phyloP scores from a whole-genome alignment of 495 filamentous ascomycete species.

The Astrothelium macrocarpum region DNA sequence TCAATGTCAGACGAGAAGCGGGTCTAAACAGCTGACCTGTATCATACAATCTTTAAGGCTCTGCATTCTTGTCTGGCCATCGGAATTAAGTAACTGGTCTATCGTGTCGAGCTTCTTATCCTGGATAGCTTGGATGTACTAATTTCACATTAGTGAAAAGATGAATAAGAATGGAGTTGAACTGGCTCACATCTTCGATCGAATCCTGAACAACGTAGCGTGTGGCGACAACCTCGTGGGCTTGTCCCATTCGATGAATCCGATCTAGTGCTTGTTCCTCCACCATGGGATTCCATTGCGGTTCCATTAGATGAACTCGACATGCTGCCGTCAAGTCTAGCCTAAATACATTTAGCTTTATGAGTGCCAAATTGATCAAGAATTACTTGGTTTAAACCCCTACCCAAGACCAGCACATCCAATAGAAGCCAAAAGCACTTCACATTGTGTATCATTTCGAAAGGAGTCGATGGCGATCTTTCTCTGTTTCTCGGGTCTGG shows the following conservation, averaged over 20 bases:
- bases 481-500: slow-evolving; percentile 15
- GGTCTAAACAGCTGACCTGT: neutral
- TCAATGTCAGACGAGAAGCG: neutral
- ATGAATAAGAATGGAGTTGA: too few relatives aligned
- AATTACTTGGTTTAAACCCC: neutral
- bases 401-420: slow-evolving; percentile 2
- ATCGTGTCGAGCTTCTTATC: slow-evolving; percentile 55
- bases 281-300: slow-evolving; percentile 29
- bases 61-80: neutral
- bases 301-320: slow-evolving; percentile 22
- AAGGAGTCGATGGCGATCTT: slow-evolving; percentile 1
- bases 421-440: neutral
- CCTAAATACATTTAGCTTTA: neutral
- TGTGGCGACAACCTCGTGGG: slow-evolving; percentile 18
- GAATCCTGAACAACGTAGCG: slow-evolving; percentile 20
- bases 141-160: too few relatives aligned
- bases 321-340: slow-evolving; percentile 23
- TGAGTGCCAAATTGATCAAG: neutral
- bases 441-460: neutral
- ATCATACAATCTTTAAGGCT: neutral
- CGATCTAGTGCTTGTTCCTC: slow-evolving; percentile 26
- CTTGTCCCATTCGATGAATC: slow-evolving; percentile 27
- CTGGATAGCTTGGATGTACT: slow-evolving; percentile 77
- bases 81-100: neutral
- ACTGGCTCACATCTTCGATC: slow-evolving; percentile 15